Evolutionary conservation across 2,329 filamentous ascomycete species (phyloP).

Genomic region (Septoria linicola): DNA sequence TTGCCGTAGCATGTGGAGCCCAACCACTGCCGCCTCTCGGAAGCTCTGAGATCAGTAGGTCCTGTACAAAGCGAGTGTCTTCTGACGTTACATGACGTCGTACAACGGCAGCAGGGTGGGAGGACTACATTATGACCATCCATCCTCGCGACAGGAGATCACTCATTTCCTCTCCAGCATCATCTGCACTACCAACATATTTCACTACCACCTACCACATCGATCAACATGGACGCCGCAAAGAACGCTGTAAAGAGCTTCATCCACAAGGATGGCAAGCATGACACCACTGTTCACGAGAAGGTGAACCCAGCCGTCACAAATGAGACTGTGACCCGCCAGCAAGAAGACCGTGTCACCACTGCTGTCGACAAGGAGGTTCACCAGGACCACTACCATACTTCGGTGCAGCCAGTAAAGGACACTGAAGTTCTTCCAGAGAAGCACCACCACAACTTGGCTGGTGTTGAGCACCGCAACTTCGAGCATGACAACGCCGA

Average conservation of each 20-base stretch:
- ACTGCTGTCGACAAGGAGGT: conserved; percentile 67
- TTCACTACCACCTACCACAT: conserved; percentile 9
- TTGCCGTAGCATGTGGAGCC: conserved; percentile 5
- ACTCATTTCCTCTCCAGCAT: neutral
- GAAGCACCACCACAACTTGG: conserved; percentile 60
- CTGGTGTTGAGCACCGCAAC: conserved; percentile 59
- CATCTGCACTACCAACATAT: neutral
- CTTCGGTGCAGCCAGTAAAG: conserved; percentile 63
- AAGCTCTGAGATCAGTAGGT: conserved; percentile 4
- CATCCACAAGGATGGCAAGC: conserved; percentile 59
- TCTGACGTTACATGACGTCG: conserved; percentile 16
- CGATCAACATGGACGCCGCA: conserved; percentile 60
- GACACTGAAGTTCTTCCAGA: conserved; percentile 60
- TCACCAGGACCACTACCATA: conserved; percentile 72
- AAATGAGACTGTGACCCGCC: conserved; percentile 40
- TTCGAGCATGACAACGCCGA: conserved; percentile 60
- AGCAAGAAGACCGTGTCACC: conserved; percentile 59
- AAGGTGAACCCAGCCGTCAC: conserved; percentile 57
- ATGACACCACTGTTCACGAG: conserved; percentile 70
- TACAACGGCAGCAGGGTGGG: neutral
- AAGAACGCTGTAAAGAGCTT: conserved; percentile 63
- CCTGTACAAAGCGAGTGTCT: neutral
- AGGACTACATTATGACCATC: conserved; percentile 2
- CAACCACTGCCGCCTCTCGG: conserved; percentile 1
- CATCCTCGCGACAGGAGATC: neutral